Evolutionary conservation across 2,329 filamentous ascomycete genomes (phyloP).

Genomic region (Pleochaeta shiraiana): DNA sequence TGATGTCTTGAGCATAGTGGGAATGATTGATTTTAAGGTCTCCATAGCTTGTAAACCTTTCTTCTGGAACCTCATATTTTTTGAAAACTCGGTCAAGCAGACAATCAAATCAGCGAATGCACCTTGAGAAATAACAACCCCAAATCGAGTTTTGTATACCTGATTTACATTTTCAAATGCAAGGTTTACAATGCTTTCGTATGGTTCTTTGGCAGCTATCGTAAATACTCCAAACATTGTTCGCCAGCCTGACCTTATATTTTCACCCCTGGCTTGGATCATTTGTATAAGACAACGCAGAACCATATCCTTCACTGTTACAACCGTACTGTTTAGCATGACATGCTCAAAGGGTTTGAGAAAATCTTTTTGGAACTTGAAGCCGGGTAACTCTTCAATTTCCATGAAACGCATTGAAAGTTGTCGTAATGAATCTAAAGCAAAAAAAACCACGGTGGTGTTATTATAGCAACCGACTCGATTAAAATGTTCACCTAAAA

Average conservation of each 20-base stretch:
- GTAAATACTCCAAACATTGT: conserved; percentile 99
- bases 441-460: conserved; percentile 93
- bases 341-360: conserved; percentile 97
- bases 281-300: conserved; percentile 93
- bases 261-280: conserved; percentile 92
- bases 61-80: conserved; percentile 97
- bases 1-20: conserved; percentile 84
- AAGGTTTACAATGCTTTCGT: conserved; percentile 89
- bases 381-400: conserved; percentile 89
- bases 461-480: conserved; percentile 93
- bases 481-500: conserved; percentile 97
- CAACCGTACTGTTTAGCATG: conserved; percentile 75
- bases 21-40: conserved; percentile 77
- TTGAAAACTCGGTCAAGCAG: conserved; percentile 94
- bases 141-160: conserved; percentile 89
- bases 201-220: conserved; percentile 77
- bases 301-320: conserved; percentile 94
- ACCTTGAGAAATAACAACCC: conserved; percentile 86
- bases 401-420: conserved; percentile 98
- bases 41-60: conserved; percentile 95
- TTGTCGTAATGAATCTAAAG: conserved; percentile 83
- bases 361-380: conserved; percentile 99
- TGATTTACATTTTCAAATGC: conserved; percentile 94
- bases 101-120: conserved; percentile 94
- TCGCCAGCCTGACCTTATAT: conserved; percentile 94